A percentile compares a stretch with the other conserved stretches of the same genome.
Conservation (phyloP, 345 rosid genomes). For the Aurinia saxatilis region DNA sequence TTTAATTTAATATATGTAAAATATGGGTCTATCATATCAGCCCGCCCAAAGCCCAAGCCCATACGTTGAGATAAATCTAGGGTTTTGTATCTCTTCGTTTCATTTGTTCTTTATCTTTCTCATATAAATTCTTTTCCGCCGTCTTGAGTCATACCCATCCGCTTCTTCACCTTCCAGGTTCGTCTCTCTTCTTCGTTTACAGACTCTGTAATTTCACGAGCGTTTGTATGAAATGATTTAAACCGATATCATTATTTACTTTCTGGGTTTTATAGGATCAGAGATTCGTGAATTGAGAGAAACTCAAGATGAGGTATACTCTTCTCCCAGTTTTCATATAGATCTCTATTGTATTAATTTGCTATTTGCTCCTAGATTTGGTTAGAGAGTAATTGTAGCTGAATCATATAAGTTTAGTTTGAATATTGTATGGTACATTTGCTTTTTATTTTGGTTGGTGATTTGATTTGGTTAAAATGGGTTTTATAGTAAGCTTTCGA, state of each 20-base stretch:
- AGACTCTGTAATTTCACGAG: too few species aligned
- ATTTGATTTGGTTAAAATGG: conserved; percentile 2
- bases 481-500: conserved; percentile 56
- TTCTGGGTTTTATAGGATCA: conserved; percentile 2
- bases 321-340: background rate
- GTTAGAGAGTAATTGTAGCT: background rate
- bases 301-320: conserved; percentile 22
- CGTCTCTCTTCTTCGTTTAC: too few species aligned
- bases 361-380: too few species aligned
- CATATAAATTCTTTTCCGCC: too few species aligned
- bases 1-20: too few species aligned
- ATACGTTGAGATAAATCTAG: too few species aligned
- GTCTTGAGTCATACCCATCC: too few species aligned
- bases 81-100: too few species aligned
- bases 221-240: background rate
- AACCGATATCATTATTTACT: too few species aligned
- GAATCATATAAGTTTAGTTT: background rate
- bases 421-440: background rate
- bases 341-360: background rate
- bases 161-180: conserved; percentile 24
- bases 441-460: background rate
- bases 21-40: too few species aligned
- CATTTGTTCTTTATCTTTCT: too few species aligned
- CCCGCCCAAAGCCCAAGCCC: too few species aligned
- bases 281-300: background rate